Base-by-base conservation (phyloP, 805 yeast species). In the Komagataella phaffii region DNA sequence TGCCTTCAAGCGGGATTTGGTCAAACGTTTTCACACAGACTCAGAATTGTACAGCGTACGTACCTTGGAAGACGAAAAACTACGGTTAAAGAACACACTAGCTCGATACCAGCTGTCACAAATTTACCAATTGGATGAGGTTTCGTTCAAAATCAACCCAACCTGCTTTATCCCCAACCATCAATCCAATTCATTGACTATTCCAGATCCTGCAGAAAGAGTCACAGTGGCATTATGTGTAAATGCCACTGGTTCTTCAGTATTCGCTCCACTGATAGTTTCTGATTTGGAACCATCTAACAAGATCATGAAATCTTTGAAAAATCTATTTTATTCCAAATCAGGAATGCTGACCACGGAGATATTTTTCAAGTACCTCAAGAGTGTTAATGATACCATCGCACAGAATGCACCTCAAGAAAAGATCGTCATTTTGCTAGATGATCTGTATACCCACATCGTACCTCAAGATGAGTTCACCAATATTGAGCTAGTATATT, bases 61-160 rank as follows among this genome's bases (percentile, higher is more conserved):
- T n/a, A 48, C 58, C 7, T 49, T 61, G 36, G 52, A 50, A 8
- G 55, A 51, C 2, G 70, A 67, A 45, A 57, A 62, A 49, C 50
- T 48, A 6, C 50, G 71, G 40, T 43, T 69, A 1, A 53, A 52
- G 47, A 17, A 43, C 6, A 21, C 40, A 1, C 53, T 69, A 7
- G 23, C 50, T 2, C 50, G 51, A 6, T 61, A 55, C 48, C 51
- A 53, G 1, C 56, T 57, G 1, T 53, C 52, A n/a, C 65, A 67
- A 48, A 57, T 70, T 7, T 70, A 59, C 51, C 70, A 67, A 51
- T 53, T 70, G 45, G 74, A 70, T 57, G 74, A 71, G 51, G 58
- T 69, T 18, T 49, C 61, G 1, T 57, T 64, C 55, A 58, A 54
- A 49, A 44, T 51, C 1, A 55, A 51, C n/a, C 64, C 64, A 6